Evolutionary conservation across 495 filamentous ascomycete species (phyloP).

Genomic region (Xeromyces bisporus): DNA sequence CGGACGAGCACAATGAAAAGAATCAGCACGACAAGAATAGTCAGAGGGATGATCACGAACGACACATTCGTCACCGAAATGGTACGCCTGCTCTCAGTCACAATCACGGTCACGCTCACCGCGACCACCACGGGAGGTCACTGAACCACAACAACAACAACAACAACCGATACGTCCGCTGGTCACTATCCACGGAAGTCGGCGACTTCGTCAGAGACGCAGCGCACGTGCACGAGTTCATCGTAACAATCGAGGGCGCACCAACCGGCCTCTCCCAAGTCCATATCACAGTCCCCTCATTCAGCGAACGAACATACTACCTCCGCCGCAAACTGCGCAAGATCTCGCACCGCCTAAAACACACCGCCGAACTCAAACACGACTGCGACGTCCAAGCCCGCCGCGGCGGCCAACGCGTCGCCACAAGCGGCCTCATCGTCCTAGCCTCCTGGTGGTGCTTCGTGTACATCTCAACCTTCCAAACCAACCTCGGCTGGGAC

Average conservation of each 20-base stretch:
- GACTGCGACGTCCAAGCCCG: constrained; percentile 71
- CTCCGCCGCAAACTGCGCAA: constrained; percentile 60
- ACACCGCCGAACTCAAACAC: constrained; percentile 53
- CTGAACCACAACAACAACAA: constrained; percentile 3
- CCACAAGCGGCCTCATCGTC: constrained; percentile 57
- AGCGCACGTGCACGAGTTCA: constrained; percentile 65
- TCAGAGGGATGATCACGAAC: neutral
- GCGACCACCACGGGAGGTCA: constrained; percentile 1
- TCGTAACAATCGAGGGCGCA: constrained; percentile 63
- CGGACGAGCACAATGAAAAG: constrained; percentile 25
- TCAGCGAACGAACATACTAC: constrained; percentile 78
- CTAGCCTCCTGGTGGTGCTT: constrained; percentile 63
- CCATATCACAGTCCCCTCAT: constrained; percentile 65
- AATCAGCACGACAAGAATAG: constrained; percentile 33
- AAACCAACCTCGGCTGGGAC: constrained; percentile 72
- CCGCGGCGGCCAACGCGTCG: constrained; percentile 57
- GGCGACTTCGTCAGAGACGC: constrained; percentile 94
- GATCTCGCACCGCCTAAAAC: constrained; percentile 46
- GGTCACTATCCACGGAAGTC: constrained; percentile 77
- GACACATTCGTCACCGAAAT: neutral
- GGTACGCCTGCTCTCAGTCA: constrained; percentile 1
- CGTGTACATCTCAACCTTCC: constrained; percentile 64
- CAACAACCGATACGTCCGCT: constrained; percentile 55
- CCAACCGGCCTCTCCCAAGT: constrained; percentile 41
- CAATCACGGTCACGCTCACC: constrained; percentile 3